Evolutionary conservation across 2,329 filamentous ascomycete species (phyloP), one percentile per base, ranked within the genome.

Genomic region (Bisporella sp.): DNA sequence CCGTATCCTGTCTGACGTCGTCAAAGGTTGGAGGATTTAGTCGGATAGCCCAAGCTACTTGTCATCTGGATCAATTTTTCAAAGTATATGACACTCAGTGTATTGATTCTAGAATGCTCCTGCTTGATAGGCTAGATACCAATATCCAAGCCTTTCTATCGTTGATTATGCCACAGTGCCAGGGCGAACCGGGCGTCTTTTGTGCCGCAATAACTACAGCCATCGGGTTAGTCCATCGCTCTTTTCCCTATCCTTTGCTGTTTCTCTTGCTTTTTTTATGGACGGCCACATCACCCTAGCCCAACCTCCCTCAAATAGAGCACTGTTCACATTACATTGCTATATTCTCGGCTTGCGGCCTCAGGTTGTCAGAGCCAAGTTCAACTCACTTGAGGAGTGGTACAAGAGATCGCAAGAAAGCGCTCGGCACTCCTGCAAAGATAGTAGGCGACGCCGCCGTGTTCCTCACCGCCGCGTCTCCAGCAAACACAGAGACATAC

Each of bases 81-180:
- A 9, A 11, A 42, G 41, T 2, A n/a, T 9, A 3, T 11, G 41
- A 42, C 12, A 21, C 41, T 11, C 9, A n/a, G 8, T 11, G 28
- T 2, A 9, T 42, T 42, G 41, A 42, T 42, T 9, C 41, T 21
- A 42, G 41, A 21, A 5, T 32, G 13, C 29, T 35, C 11, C 29
- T 11, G 31, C 31, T 46, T 32, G 29, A 46, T 32, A 46, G 5
- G n/a, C 31, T 35, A 13, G 44, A 46, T 46, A 9, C 29, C 31
- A 35, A 32, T 29, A 32, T 46, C 29, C 30, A 46, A 45, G 42
- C 42, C 42, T 45, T 45, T 45, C 42, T 45, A 30, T 45, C 5
- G 42, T 30, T 31, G 21, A 5, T 31, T 31, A 31, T 45, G 28
- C 42, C 42, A 2, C 21, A 45, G 42, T 45, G 4, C 42, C 42